phyloP scores from a whole-genome alignment of 805 yeast species.

The Wickerhamiella kurtzmanii region DNA sequence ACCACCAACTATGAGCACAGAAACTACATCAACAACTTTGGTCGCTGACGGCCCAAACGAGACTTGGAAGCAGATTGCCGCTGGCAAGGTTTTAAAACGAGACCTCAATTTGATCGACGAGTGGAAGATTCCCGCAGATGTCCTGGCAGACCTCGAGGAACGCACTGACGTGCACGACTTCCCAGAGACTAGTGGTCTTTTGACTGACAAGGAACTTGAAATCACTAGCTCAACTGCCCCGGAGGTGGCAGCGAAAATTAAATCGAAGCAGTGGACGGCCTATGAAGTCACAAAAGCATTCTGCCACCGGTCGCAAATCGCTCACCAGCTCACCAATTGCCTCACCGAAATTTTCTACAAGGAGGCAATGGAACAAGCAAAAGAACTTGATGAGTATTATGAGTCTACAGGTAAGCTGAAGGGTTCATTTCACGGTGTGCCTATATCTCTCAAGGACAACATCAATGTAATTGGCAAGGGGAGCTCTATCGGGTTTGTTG shows the following conservation, averaged over 20 bases:
- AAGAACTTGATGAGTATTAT: conserved; percentile 39
- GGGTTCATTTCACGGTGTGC: conserved; percentile 58
- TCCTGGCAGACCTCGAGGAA: conserved; percentile 2
- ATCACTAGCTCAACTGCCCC: conserved; percentile 20
- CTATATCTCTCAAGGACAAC: conserved; percentile 45
- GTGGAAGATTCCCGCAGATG: conserved; percentile 3
- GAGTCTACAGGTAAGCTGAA: conserved; percentile 34
- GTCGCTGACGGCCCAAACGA: neutral
- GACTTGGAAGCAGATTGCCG: conserved; percentile 2
- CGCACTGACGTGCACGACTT: conserved; percentile 15
- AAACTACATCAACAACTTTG: neutral
- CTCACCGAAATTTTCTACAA: conserved; percentile 35
- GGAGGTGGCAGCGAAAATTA: conserved; percentile 15
- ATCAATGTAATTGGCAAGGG: conserved; percentile 36
- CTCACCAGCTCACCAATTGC: conserved; percentile 38
- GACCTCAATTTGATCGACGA: conserved; percentile 1
- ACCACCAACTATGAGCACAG: neutral
- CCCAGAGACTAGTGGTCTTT: conserved; percentile 14
- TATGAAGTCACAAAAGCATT: conserved; percentile 40
- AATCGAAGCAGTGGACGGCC: conserved; percentile 29
- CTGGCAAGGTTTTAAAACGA: neutral
- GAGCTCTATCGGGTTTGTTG: conserved; percentile 38
- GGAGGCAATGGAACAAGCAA: conserved; percentile 45
- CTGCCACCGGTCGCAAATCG: conserved; percentile 44
- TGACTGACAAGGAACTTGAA: conserved; percentile 16